Base-by-base conservation (phyloP, 352 stramenopile species). In the Phytophthora cactorum region DNA sequence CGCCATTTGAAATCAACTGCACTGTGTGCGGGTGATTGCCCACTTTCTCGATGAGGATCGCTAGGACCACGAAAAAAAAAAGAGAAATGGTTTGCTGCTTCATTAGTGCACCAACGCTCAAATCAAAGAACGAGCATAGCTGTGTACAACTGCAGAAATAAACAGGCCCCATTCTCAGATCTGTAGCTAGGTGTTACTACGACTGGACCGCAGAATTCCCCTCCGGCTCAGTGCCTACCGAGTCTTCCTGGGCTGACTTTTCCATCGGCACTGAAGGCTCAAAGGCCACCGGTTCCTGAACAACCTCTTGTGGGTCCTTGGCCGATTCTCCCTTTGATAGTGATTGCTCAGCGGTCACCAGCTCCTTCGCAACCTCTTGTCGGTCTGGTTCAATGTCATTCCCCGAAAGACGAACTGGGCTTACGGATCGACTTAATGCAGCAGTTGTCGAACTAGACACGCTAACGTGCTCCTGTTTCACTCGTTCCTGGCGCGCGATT, bases 401-500 rank as follows among this genome's bases (percentile, higher is more conserved):
- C 3, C 31, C 59, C 8, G 17, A 51, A 47, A 57, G 11, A 52
- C 53, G 50, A 52, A 60, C 65, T 22, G 65, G 65, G 54, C 69
- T 80, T 57, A 60, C 56, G 15, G 70, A 78, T 52, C 58, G 63
- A 59, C 70, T 81, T 17, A 63, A 72, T 31, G 70, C 52, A 32
- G 53, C 62, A 39, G 69, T 81, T 50, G 73, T 70, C 8, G 56
- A 76, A 32, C 65, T 66, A 38, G 66, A 78, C 15, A 66, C 55
- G 47, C 62, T 76, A 47, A 51, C 31, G 28, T 59, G 52, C 28
- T 79, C 66, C 44, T 58, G 44, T 66, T 63, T 63, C 36, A 73
- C 29, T 52, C 72, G 60, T 44, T 67, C 34, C 62, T 55, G 34
- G 12, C 17, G 44, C 3, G 49, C 50, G 27, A 77, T 46, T 51